Evolutionary conservation across 129 eudicot genomes (phyloP).

Genomic region (Artemisia argyi): DNA sequence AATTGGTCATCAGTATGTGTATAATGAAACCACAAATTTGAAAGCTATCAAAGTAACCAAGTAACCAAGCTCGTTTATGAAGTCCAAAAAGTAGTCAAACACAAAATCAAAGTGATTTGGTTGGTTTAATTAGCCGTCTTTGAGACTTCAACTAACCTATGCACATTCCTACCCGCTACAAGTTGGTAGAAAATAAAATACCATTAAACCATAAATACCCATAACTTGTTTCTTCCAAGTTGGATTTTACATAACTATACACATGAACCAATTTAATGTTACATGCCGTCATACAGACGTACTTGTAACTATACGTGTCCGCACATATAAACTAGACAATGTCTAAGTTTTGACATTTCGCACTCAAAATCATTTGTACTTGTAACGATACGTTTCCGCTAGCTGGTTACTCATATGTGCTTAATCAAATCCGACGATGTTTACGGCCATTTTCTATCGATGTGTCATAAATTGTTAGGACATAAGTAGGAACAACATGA

Average conservation of each 20-base stretch:
- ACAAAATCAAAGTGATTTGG: neutral
- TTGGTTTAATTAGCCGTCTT: neutral
- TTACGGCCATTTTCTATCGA: neutral
- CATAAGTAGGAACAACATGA: neutral
- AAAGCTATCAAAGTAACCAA: neutral
- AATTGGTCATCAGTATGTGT: no score
- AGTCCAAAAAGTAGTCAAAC: neutral
- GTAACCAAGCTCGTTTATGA: neutral
- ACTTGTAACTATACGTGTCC: no score
- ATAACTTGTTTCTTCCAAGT: neutral
- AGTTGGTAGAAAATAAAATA: neutral
- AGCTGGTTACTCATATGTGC: neutral
- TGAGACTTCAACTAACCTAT: neutral
- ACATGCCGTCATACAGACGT: neutral
- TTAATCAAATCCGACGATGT: neutral
- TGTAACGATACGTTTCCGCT: neutral
- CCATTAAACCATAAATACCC: neutral
- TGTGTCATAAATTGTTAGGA: slow-evolving; percentile 3
- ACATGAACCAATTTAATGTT: neutral
- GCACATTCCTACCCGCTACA: neutral
- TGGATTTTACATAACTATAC: neutral
- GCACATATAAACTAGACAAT: no score
- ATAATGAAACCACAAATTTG: no score
- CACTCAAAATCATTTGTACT: neutral
- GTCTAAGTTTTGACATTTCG: no score